Evolutionary conservation across 768 basidiomycete species (phyloP), one percentile per base, ranked within the genome.

Genomic region (Calocybe cyanea): DNA sequence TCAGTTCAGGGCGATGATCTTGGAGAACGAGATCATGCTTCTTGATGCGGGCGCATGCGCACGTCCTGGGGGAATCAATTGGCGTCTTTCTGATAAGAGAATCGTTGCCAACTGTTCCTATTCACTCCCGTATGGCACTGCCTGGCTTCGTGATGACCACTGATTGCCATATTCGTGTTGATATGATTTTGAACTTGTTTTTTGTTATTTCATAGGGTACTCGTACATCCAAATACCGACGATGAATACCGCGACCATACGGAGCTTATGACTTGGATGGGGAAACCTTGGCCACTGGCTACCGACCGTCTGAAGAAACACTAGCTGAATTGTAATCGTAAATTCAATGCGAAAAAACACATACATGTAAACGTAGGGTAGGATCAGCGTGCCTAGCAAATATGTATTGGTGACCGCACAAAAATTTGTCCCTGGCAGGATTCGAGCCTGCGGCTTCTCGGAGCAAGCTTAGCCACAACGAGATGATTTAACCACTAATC

Each of bases 141-240:
- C 25, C 11, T 28, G 5, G 5, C 17, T 44, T 23, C n/a, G n/a
- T n/a, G n/a, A n/a, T n/a, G n/a, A n/a, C n/a, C n/a, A n/a, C 4
- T 28, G 14, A 13, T 28, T 11, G 11, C 18, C 25, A n/a, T 34
- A 14, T 32, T 34, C 8, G 37, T 43, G 24, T 39, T 11, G 33
- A 9, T 2, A 23, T 21, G 19, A 17, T 19, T 7, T 24, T 38
- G 23, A 19, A 19, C 7, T 35, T 2, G 38, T 15, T 33, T 52
- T 57, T 17, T 34, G 38, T 31, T 42, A 28, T 10, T 43, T 13
- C 21, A 20, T 53, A 86, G 85, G 13, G 81, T 87, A 19, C 67
- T 86, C 6, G 64, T 87, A 50, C 85, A 87, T 63, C 85, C 85
- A 0, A 85, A 87, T 61, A 86, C 85, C 4, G 67, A 69, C 18